Conservation (phyloP, 2,329 filamentous ascomycete genomes). For the Botrytis deweyae region DNA sequence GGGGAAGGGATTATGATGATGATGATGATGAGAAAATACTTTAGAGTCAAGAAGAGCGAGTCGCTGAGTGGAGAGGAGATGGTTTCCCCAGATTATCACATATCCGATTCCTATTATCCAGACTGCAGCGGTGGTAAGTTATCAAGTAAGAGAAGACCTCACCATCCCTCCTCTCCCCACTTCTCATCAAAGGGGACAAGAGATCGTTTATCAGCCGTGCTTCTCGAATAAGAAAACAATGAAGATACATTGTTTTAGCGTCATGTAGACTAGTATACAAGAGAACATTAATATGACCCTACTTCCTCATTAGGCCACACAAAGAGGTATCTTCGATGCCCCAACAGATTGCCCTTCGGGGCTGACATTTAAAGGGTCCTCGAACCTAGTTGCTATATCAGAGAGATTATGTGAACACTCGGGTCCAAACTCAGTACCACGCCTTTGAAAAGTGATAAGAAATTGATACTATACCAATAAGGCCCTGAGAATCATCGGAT, state of each 20-base stretch:
- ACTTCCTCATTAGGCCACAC: neutral
- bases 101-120: neutral
- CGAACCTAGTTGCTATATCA: neutral
- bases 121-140: neutral
- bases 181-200: neutral
- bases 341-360: neutral
- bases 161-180: neutral
- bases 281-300: neutral
- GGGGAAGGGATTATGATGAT: neutral
- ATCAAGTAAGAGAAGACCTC: neutral
- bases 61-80: neutral
- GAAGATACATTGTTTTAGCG: conserved; percentile 11
- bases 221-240: neutral
- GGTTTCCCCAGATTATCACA: conserved; percentile 6
- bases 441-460: neutral
- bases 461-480: neutral
- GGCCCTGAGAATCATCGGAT: neutral
- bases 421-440: neutral
- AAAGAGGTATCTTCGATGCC: neutral
- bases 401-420: neutral
- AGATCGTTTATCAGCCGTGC: neutral
- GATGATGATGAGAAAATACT: neutral
- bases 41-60: neutral
- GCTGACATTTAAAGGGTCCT: neutral
- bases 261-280: neutral